phyloP scores from a whole-genome alignment of 371 early-diverging fungal species.

The Mortierella sp. region DNA sequence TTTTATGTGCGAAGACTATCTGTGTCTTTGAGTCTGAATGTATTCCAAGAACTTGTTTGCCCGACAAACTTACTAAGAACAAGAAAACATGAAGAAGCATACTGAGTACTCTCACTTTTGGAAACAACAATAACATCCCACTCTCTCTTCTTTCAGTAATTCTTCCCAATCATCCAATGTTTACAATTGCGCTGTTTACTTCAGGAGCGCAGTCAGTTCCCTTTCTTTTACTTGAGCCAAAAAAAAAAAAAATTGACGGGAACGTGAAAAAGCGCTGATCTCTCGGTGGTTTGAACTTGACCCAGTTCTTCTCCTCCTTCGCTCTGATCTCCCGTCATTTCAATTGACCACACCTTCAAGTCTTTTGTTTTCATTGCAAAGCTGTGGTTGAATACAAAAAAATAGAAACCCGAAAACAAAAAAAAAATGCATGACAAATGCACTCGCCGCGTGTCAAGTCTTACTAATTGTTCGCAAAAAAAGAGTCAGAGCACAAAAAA shows the following conservation, averaged over 20 bases:
- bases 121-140: not conserved
- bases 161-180: too few relatives aligned
- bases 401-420: not conserved
- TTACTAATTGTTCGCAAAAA: constrained; percentile 4
- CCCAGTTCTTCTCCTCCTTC: not conserved
- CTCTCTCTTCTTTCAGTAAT: too few relatives aligned
- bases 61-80: not conserved
- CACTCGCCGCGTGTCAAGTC: not conserved
- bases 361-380: not conserved
- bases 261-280: not conserved
- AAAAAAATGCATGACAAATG: not conserved
- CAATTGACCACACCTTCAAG: not conserved
- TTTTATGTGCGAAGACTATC: not conserved
- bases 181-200: too few relatives aligned
- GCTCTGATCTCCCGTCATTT: not conserved
- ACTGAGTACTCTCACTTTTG: not conserved
- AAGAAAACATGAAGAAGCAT: not conserved
- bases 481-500: not conserved
- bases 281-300: not conserved
- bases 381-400: not conserved
- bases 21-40: not conserved
- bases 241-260: too few relatives aligned
- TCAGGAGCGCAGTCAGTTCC: not conserved
- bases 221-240: not conserved
- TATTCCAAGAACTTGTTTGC: not conserved